Evolutionary conservation across 208 protist genomes (phyloP).

Genomic region (Phytomonas francai): DNA sequence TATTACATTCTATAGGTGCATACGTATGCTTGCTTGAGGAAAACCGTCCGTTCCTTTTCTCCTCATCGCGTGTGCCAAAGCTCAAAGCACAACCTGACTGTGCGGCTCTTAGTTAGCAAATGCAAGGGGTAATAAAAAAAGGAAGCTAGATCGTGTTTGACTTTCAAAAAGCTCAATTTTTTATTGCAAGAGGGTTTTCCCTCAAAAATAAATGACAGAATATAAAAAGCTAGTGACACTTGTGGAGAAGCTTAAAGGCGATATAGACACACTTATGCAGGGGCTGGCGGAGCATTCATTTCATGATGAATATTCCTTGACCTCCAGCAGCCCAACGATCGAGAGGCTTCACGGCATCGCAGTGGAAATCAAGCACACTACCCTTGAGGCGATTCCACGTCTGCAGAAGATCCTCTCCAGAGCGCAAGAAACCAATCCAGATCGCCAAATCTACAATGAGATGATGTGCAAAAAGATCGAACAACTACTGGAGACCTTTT

Average conservation of each 20-base stretch:
- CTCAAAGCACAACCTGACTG: not conserved
- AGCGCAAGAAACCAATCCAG: constrained; percentile 64
- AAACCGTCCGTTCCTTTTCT: not conserved
- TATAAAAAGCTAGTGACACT: constrained; percentile 54
- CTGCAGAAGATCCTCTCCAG: constrained; percentile 63
- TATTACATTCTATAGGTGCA: not conserved
- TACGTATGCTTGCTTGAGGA: not conserved
- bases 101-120: not conserved
- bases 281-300: not conserved
- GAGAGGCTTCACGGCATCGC: constrained; percentile 14
- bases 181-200: not conserved
- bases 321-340: not conserved
- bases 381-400: constrained; percentile 25
- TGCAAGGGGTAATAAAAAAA: not conserved
- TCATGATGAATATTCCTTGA: not conserved
- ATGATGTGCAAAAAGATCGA: constrained; percentile 83
- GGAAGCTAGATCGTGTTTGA: not conserved
- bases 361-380: constrained; percentile 16
- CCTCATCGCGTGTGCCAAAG: not conserved
- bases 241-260: constrained; percentile 20
- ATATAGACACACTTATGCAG: constrained; percentile 15
- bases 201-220: constrained; percentile 39
- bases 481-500: constrained; percentile 42
- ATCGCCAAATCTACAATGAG: constrained; percentile 87
- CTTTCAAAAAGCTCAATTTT: not conserved